These are phyloP conservation scores for Kodamaea derodonti DNA, from an alignment of 1,139 yeast genomes.

Conservation along the genomic window DNA sequence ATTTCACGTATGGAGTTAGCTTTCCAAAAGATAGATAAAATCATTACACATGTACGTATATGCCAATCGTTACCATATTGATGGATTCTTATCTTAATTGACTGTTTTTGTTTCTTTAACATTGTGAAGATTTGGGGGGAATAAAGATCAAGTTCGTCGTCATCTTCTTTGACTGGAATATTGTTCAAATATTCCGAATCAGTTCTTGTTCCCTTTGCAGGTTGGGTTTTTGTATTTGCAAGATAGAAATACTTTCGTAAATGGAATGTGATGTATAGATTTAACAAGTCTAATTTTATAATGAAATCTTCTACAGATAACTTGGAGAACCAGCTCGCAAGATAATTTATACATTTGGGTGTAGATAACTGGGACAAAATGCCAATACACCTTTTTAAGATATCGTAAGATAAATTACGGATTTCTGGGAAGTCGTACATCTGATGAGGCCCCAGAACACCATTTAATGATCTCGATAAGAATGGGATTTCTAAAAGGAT, in stretches of 20 bases:
- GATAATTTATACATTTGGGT: constrained; percentile 34
- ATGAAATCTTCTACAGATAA: constrained; percentile 37
- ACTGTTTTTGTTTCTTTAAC: constrained; percentile 18
- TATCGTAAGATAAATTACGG: constrained; percentile 54
- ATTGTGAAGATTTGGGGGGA: constrained; percentile 7
- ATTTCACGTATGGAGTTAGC: constrained; percentile 44
- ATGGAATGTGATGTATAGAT: constrained; percentile 63
- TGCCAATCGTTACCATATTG: constrained; percentile 85
- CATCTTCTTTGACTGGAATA: constrained; percentile 13
- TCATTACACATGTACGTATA: constrained; percentile 58
- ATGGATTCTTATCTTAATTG: constrained; percentile 49
- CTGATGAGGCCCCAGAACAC: constrained; percentile 7
- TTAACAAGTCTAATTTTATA: constrained; percentile 51
- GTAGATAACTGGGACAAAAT: constrained; percentile 51
- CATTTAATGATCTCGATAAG: constrained; percentile 35
- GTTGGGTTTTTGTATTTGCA: constrained; percentile 23
- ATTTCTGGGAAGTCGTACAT: constrained; percentile 51
- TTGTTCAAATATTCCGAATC: constrained; percentile 15
- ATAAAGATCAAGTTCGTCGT: constrained; percentile 3
- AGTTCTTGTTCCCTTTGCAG: constrained; percentile 1
- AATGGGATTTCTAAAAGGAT: constrained; percentile 64
- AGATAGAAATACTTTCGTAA: constrained; percentile 38
- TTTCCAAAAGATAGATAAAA: constrained; percentile 51
- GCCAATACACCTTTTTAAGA: constrained; percentile 65
- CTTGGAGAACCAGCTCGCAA: constrained; percentile 58